These are phyloP conservation scores for Boletus reticuloceps DNA, from an alignment of 768 basidiomycete genomes.

Conservation along the genomic window DNA sequence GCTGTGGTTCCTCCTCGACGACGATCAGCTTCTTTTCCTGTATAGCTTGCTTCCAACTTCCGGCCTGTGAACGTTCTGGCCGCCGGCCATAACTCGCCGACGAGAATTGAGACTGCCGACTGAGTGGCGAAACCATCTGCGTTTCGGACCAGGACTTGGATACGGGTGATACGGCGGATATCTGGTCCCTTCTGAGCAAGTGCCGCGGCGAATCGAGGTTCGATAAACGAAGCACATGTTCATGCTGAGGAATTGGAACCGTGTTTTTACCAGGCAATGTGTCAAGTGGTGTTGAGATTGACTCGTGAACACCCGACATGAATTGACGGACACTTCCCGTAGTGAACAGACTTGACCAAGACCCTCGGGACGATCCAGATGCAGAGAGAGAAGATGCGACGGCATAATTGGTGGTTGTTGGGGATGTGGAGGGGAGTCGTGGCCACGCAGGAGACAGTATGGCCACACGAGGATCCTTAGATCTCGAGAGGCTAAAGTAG, in stretches of 20 bases:
- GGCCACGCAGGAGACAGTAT: slow-evolving; percentile 53
- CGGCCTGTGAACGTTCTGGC: slow-evolving; percentile 42
- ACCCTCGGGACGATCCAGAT: slow-evolving; percentile 66
- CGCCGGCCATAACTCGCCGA: slow-evolving; percentile 41
- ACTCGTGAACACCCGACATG: slow-evolving; percentile 58
- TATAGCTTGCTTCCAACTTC: slow-evolving; percentile 26
- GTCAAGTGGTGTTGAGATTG: slow-evolving; percentile 39
- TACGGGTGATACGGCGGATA: slow-evolving; percentile 30
- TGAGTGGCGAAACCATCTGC: slow-evolving; percentile 26
- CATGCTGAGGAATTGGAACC: slow-evolving; percentile 24
- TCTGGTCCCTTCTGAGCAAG: slow-evolving; percentile 26
- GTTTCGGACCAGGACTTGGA: slow-evolving; percentile 62
- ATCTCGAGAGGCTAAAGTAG: slow-evolving; percentile 51
- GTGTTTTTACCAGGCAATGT: slow-evolving; percentile 20
- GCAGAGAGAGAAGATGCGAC: slow-evolving; percentile 42
- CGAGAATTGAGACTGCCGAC: slow-evolving; percentile 39
- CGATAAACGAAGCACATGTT: slow-evolving; percentile 18
- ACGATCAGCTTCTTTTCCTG: slow-evolving; percentile 41
- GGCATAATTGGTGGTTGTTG: slow-evolving; percentile 37
- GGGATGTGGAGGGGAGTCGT: slow-evolving; percentile 43
- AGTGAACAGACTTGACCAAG: slow-evolving; percentile 80
- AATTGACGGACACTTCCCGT: slow-evolving; percentile 66
- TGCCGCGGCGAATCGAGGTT: slow-evolving; percentile 30
- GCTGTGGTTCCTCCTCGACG: slow-evolving; percentile 25
- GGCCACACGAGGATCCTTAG: slow-evolving; percentile 37